phyloP scores from a whole-genome alignment of 345 rosid species.

The Aquilaria yunnanensis region DNA sequence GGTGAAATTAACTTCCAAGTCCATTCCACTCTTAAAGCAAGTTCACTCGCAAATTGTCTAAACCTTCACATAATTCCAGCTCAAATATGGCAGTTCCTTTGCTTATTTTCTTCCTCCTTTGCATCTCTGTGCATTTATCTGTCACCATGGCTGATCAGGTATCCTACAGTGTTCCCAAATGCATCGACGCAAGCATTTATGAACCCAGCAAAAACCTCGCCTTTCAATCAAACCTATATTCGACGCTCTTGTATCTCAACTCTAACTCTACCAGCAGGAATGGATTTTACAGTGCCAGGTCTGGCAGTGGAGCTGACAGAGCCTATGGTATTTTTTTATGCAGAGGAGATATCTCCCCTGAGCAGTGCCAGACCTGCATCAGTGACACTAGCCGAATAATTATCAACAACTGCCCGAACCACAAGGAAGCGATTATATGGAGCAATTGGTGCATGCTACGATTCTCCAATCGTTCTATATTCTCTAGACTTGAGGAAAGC shows the following conservation, averaged over 20 bases:
- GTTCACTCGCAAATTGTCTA: too few relatives aligned
- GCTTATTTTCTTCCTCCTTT: too few relatives aligned
- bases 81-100: too few relatives aligned
- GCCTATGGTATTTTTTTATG: slow-evolving; percentile 1
- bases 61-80: too few relatives aligned
- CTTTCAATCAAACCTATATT: slow-evolving; percentile 17
- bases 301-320: not conserved
- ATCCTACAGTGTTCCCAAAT: too few relatives aligned
- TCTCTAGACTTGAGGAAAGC: slow-evolving; percentile 7
- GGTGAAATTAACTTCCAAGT: too few relatives aligned
- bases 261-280: not conserved
- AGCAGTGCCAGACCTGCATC: not conserved
- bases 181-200: too few relatives aligned
- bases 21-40: too few relatives aligned
- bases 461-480: slow-evolving; percentile 2
- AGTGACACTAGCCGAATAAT: not conserved
- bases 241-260: slow-evolving; percentile 11
- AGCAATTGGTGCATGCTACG: not conserved
- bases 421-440: slow-evolving; percentile 5
- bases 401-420: not conserved
- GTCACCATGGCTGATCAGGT: too few relatives aligned
- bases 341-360: not conserved
- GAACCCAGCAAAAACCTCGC: not conserved
- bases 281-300: slow-evolving; percentile 8
- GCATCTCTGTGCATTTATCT: too few relatives aligned